Percentiles rank a stretch among this genome's conserved stretches.
Evolutionary conservation across 176 grass and related monocot species (phyloP).

Genomic region (Elaeis guineensis): DNA sequence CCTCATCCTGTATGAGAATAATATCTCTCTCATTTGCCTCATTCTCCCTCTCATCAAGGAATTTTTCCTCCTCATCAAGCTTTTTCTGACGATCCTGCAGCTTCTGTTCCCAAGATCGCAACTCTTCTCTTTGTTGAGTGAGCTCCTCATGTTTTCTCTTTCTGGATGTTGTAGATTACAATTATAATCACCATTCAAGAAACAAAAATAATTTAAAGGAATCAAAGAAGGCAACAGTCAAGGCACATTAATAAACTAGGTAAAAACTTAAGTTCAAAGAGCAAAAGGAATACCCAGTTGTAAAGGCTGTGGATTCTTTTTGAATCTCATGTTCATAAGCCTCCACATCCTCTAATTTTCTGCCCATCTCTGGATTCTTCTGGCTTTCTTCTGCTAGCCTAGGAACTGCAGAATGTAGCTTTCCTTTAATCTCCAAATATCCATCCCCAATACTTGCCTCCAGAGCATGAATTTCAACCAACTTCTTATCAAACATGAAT

Average conservation of each 20-base stretch:
- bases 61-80: slow-evolving; percentile 55
- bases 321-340: slow-evolving; percentile 64
- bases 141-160: slow-evolving; percentile 62
- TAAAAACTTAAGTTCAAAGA: not conserved
- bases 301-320: slow-evolving; percentile 74
- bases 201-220: slow-evolving; percentile 4
- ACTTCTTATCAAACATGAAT: slow-evolving; percentile 70
- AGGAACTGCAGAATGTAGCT: slow-evolving; percentile 75
- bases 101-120: slow-evolving; percentile 69
- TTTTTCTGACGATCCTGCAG: slow-evolving; percentile 82
- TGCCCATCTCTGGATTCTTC: slow-evolving; percentile 68
- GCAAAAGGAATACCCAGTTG: slow-evolving; percentile 43
- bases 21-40: slow-evolving; percentile 60
- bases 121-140: slow-evolving; percentile 50
- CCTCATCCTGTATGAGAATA: slow-evolving; percentile 51
- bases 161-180: slow-evolving; percentile 17
- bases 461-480: slow-evolving; percentile 59
- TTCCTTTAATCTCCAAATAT: slow-evolving; percentile 66
- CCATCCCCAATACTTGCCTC: slow-evolving; percentile 73
- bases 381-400: slow-evolving; percentile 90
- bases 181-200: slow-evolving; percentile 9
- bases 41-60: slow-evolving; percentile 78
- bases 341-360: slow-evolving; percentile 70
- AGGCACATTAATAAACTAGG: not conserved
- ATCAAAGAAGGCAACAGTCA: not conserved